Percentiles rank a stretch among this genome's conserved stretches.
Conservation (phyloP, 1,284 basidiomycete species). For the Bondarzewia mesenterica region DNA sequence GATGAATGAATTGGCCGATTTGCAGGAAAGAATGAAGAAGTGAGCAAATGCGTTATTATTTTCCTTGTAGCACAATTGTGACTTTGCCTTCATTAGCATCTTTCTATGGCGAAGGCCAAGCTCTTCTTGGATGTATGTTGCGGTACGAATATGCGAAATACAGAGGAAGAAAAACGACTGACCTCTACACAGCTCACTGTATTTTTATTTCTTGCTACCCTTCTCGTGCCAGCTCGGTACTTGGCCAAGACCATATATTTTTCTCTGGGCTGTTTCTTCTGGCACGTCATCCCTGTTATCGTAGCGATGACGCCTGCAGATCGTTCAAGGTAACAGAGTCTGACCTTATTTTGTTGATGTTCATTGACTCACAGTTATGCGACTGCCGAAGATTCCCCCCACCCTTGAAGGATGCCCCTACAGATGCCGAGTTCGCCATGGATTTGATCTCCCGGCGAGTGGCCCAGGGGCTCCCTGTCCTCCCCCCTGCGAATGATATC, state of each 20-base stretch:
- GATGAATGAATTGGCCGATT: conserved; percentile 43
- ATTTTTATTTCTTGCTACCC: conserved; percentile 30
- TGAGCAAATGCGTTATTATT: conserved; percentile 22
- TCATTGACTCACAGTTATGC: too few species aligned
- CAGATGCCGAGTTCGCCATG: conserved; percentile 63
- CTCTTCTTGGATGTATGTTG: conserved; percentile 26
- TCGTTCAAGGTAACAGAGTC: conserved; percentile 37
- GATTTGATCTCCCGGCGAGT: conserved; percentile 55
- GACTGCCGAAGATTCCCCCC: conserved; percentile 28
- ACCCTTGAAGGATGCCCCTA: conserved; percentile 44
- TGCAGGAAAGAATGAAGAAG: conserved; percentile 64
- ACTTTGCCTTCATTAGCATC: conserved; percentile 30
- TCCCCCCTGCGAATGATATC: conserved; percentile 12
- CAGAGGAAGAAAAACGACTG: background rate
- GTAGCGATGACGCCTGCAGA: conserved; percentile 39
- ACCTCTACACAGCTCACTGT: conserved; percentile 22
- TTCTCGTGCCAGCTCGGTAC: conserved; percentile 41
- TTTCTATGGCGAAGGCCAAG: conserved; percentile 54
- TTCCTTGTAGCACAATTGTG: background rate
- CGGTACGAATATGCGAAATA: background rate
- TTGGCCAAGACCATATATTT: conserved; percentile 40
- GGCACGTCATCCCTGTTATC: conserved; percentile 56
- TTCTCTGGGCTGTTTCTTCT: conserved; percentile 43
- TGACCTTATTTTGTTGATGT: background rate
- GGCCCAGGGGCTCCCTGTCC: conserved; percentile 41